Evolutionary conservation across 1,139 yeast genomes (phyloP).

Genomic region (Tardiomyces digboiensis): DNA sequence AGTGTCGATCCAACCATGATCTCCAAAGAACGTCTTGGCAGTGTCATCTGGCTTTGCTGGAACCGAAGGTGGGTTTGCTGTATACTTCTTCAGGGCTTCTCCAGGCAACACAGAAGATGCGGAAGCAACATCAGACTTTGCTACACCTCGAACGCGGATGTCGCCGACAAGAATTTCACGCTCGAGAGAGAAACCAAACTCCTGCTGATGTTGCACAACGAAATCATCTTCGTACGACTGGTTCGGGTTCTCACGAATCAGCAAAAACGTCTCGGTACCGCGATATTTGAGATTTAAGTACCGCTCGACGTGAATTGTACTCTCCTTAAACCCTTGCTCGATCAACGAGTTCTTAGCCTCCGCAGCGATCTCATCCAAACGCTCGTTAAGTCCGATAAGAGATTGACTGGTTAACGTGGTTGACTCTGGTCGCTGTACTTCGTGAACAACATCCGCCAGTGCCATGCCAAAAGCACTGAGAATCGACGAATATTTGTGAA

Average conservation of each 20-base stretch:
- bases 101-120: neutral
- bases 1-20: constrained; percentile 40
- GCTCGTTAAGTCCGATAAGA: constrained; percentile 21
- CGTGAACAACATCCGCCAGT: constrained; percentile 45
- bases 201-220: constrained; percentile 45
- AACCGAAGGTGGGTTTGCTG: neutral
- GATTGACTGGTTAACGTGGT: constrained; percentile 26
- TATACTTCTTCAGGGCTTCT: neutral
- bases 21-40: constrained; percentile 35
- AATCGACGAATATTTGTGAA: constrained; percentile 41
- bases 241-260: constrained; percentile 38
- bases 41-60: neutral
- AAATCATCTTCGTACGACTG: constrained; percentile 29
- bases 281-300: constrained; percentile 71
- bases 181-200: constrained; percentile 61
- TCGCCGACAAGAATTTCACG: constrained; percentile 70
- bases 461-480: constrained; percentile 45
- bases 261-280: constrained; percentile 81
- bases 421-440: constrained; percentile 47
- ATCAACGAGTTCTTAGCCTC: constrained; percentile 30
- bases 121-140: constrained; percentile 23
- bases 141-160: constrained; percentile 62
- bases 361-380: constrained; percentile 29
- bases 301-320: constrained; percentile 40
- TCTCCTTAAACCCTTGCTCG: constrained; percentile 38